Evolutionary conservation across 2,329 filamentous ascomycete species (phyloP).

Genomic region (Fusarium sp.): DNA sequence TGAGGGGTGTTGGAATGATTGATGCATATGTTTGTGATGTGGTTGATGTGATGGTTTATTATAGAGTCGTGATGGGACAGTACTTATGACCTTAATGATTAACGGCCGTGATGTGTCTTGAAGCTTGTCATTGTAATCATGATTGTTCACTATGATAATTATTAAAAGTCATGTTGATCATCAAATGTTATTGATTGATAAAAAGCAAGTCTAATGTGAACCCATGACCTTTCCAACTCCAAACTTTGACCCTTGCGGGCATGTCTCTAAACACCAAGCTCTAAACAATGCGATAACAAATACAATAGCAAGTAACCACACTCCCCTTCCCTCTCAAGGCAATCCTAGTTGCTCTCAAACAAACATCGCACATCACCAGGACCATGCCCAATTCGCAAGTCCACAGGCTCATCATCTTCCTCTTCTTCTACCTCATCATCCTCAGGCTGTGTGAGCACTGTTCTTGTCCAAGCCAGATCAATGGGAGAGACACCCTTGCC

Average conservation of each 20-base stretch:
- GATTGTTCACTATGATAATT: not conserved
- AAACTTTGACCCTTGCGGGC: not conserved
- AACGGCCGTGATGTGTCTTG: not conserved
- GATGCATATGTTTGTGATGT: not conserved
- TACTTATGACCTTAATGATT: not conserved
- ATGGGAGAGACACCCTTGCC: not conserved
- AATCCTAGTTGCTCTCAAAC: not conserved
- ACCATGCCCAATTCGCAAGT: not conserved
- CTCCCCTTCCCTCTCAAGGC: not conserved
- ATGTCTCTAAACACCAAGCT: not conserved
- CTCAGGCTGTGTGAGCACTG: not conserved
- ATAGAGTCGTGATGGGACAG: not conserved
- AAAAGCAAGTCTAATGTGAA: not conserved
- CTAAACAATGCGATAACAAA: not conserved
- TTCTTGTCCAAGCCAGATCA: not conserved
- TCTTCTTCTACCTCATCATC: not conserved
- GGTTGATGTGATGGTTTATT: not conserved
- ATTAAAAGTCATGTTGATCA: not conserved
- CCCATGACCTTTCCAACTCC: not conserved
- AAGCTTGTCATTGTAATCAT: not conserved
- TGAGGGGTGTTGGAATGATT: not conserved
- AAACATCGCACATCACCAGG: not conserved
- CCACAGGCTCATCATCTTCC: not conserved
- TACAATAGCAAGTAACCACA: not conserved
- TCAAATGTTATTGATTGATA: not conserved